Percentiles rank a stretch among this genome's conserved stretches.
phyloP scores from a whole-genome alignment of 1,284 basidiomycete species.

The Cerrena zonata region DNA sequence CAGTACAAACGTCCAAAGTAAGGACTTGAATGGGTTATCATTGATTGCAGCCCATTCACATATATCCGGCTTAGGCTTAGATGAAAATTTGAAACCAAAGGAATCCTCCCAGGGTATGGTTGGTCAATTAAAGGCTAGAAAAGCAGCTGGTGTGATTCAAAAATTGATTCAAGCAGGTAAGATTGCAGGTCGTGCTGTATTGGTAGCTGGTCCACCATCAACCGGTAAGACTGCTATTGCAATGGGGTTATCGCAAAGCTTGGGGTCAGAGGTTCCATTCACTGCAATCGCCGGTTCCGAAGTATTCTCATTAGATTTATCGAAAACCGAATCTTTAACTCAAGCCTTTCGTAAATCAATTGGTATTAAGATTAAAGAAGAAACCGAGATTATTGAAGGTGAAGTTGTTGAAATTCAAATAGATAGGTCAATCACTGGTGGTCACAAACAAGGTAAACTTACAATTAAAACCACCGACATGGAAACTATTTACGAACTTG shows the following conservation, averaged over 20 bases:
- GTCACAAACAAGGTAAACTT: constrained; percentile 95
- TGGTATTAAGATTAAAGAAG: constrained; percentile 95
- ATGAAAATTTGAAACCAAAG: too few species aligned
- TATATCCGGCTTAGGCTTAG: too few species aligned
- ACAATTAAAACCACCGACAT: constrained; percentile 99
- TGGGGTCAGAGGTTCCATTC: constrained; percentile 92
- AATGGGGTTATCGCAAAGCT: constrained; percentile 92
- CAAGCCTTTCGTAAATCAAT: constrained; percentile 94
- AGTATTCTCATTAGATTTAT: constrained; percentile 96
- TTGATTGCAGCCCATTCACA: too few species aligned
- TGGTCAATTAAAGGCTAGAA: too few species aligned
- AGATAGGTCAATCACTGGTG: constrained; percentile 92
- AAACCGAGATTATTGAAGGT: constrained; percentile 94
- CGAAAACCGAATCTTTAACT: constrained; percentile 95
- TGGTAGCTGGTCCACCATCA: constrained; percentile 93
- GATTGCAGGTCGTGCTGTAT: constrained; percentile 90
- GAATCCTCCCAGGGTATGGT: too few species aligned
- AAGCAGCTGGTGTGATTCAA: constrained; percentile 94
- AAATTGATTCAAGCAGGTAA: constrained; percentile 97
- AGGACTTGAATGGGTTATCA: too few species aligned
- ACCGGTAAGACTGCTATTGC: constrained; percentile 98
- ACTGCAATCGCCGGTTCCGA: constrained; percentile 96
- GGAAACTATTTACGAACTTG: constrained; percentile 98
- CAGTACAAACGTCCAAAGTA: too few species aligned
- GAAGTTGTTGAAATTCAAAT: constrained; percentile 99